A percentile compares a stretch with the other conserved stretches of the same genome.
These are phyloP conservation scores for Leccinum cinnamomeum DNA, from an alignment of 1,284 basidiomycete genomes.

Conservation along the genomic window DNA sequence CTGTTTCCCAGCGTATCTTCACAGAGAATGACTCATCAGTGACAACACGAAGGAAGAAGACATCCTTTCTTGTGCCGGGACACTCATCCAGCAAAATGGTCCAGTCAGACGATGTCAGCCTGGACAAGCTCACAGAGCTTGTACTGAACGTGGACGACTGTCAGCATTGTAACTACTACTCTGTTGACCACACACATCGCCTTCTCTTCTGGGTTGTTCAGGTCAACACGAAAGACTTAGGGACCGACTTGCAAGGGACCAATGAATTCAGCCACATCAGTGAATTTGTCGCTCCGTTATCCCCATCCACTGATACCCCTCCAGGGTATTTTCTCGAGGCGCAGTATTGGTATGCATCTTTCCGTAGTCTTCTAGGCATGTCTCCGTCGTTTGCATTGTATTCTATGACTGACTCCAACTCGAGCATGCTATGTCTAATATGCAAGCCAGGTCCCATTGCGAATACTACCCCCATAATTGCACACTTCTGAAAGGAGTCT, in stretches of 20 bases:
- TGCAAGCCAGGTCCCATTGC: constrained; percentile 18
- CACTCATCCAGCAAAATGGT: constrained; percentile 8
- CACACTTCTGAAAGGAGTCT: background rate
- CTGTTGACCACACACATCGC: constrained; percentile 20
- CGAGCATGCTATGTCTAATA: background rate
- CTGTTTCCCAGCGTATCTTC: constrained; percentile 18
- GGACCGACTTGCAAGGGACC: constrained; percentile 9
- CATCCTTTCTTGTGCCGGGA: constrained; percentile 5
- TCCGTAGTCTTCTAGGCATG: background rate
- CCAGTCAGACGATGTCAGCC: background rate
- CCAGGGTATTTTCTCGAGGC: constrained; percentile 21
- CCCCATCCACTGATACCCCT: constrained; percentile 2
- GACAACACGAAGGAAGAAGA: background rate
- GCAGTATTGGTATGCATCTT: constrained; percentile 16
- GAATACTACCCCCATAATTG: constrained; percentile 22
- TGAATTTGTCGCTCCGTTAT: constrained; percentile 1
- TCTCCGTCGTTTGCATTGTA: background rate
- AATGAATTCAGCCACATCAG: constrained; percentile 14
- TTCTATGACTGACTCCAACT: constrained; percentile 1
- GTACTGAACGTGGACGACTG: constrained; percentile 19
- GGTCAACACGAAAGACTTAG: background rate
- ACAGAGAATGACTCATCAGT: constrained; percentile 21
- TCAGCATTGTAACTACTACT: constrained; percentile 17
- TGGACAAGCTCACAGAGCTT: constrained; percentile 20
- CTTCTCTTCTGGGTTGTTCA: constrained; percentile 25